Evolutionary conservation across 495 filamentous ascomycete species (phyloP), one percentile per base, ranked within the genome.

Genomic region (Penicillium samsonianum): DNA sequence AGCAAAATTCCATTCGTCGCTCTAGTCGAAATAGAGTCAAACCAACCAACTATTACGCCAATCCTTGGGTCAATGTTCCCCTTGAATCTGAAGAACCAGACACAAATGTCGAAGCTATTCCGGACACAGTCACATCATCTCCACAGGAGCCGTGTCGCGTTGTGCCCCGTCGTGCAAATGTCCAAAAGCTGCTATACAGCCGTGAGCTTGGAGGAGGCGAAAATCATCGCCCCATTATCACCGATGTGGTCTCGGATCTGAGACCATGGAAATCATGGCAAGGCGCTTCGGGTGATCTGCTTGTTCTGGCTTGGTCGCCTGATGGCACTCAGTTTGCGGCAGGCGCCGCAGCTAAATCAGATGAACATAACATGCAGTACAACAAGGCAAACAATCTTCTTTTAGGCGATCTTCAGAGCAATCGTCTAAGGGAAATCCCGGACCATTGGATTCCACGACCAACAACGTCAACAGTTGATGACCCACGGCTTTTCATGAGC

Each of bases 351-450:
- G 86, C 89, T 26, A 83, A 90, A 54, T 84, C 84, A 1, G 91
- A 96, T 65, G 68, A 81, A 1, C 80, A 87, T 51, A 90, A 89
- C 56, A 88, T 91, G 74, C 86, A 90, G 51, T 96, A 96, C 71
- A 96, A 96, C 62, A 82, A 87, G 45, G 80, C 81, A 0, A 87
- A 88, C 22, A 96, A 96, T 67, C 75, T 96, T 5, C 58, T 92
- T 4, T 65, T 93, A 16, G 91, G 92, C 1, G 83, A 90, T n/a
- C 67, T 83, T 4, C 63, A 63, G 3, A 60, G 58, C 0, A 82
- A 82, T 31, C 73, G 71, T 3, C 62, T 96, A 14, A 69, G 73
- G 43, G 89, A 92, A 42, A 77, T 91, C 17, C 79, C 87, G 0
- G 83, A 91, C 40, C 92, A 96, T 64, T 80, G 83, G 20, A 78